Evolutionary conservation across 1,284 basidiomycete genomes (phyloP), one percentile per base, ranked within the genome.

Genomic region (Ustilago lituana): DNA sequence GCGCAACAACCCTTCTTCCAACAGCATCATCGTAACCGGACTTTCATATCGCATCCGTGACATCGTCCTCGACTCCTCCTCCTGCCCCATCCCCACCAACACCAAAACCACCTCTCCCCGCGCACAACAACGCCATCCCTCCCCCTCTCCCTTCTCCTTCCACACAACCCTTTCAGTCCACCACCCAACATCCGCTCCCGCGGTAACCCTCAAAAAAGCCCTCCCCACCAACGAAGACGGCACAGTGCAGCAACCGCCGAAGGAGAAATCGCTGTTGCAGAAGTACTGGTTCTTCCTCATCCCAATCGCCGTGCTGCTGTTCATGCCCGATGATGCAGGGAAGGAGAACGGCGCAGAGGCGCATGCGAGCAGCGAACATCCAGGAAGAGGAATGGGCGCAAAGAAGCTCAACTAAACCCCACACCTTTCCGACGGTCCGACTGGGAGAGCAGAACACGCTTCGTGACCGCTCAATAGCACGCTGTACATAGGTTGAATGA

Each of bases 221-320:
- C 26, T 44, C 6, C 58, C 61, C 9, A 73, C 69, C 14, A 69
- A 57, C 24, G 48, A 63, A 17, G 62, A 69, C 24, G 73, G 74
- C n/a, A 51, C 50, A 8, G 55, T 68, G 11, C 40, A 45, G 3
- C 10, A 29, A 1, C 60, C 57, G 0, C 49, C 45, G 20, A 57
- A 62, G 2, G 63, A 66, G 23, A 73, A 72, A 29, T 53, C 53
- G 8, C 73, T 77, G 29, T 22, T 77, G 14, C 70, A 71, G 17
- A 75, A 74, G 32, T 78, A 78, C 43, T 78, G 77, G 77, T 60
- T 63, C 33, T 78, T 66, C 40, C 23, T 68, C 5, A 58, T 77
- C 36, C 75, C 75, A 0, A 20, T 77, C 5, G 53, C 62, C 15
- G 24, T 71, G 15, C 48, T 77, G 27, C n/a, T 77, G 5, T 40